These are phyloP conservation scores for Musa itinerans DNA, from an alignment of 176 grass and related monocot genomes.

Conservation along the genomic window DNA sequence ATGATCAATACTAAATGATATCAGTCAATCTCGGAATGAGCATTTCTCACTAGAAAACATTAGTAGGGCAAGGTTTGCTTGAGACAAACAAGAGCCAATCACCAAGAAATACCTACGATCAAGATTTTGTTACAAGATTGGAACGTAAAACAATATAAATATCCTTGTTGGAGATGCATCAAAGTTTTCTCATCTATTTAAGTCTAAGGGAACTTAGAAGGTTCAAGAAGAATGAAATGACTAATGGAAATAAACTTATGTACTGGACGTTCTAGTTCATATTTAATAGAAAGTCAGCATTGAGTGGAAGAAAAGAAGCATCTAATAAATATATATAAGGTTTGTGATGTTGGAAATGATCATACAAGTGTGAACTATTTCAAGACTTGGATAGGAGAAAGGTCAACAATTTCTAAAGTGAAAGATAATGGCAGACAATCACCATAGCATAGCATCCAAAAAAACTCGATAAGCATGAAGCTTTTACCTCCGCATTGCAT, in stretches of 20 bases:
- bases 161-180: neutral
- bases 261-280: neutral
- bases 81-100: no score
- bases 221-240: neutral
- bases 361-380: neutral
- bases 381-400: neutral
- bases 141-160: no score
- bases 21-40: neutral
- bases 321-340: neutral
- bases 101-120: no score
- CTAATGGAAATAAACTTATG: neutral
- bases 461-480: neutral
- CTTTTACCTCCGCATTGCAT: conserved; percentile 21
- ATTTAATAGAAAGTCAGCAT: neutral
- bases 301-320: neutral
- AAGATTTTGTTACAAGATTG: no score
- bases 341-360: neutral
- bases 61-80: neutral
- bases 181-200: neutral
- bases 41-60: neutral
- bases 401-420: neutral
- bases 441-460: neutral
- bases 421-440: neutral
- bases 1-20: neutral
- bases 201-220: neutral